Evolutionary conservation across 2,329 filamentous ascomycete genomes (phyloP).

Genomic region (Neodidymelliopsis sp.): DNA sequence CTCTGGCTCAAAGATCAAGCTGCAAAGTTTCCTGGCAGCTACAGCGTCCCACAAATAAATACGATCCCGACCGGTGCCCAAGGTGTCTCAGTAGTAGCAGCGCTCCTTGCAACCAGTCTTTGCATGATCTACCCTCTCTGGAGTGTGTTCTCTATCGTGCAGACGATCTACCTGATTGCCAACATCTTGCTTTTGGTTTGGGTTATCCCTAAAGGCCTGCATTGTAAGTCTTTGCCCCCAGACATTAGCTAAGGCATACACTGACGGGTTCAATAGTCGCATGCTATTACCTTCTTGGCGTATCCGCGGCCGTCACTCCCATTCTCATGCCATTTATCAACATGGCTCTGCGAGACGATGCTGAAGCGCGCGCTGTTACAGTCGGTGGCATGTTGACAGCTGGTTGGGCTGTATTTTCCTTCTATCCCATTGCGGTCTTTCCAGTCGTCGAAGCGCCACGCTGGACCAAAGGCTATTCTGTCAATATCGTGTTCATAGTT

Average conservation of each 20-base stretch:
- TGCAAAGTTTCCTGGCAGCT: slow-evolving; percentile 41
- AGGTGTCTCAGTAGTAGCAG: slow-evolving; percentile 58
- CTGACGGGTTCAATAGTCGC: slow-evolving; percentile 31
- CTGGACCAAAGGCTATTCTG: slow-evolving; percentile 60
- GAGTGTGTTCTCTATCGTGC: slow-evolving; percentile 56
- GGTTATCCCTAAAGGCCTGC: slow-evolving; percentile 57
- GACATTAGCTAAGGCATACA: neutral
- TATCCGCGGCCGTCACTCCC: slow-evolving; percentile 45
- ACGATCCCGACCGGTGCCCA: slow-evolving; percentile 59
- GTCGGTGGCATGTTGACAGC: slow-evolving; percentile 56
- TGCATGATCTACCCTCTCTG: slow-evolving; percentile 61
- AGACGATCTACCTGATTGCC: slow-evolving; percentile 53
- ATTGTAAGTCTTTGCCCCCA: slow-evolving; percentile 30
- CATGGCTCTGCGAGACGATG: slow-evolving; percentile 51
- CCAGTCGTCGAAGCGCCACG: slow-evolving; percentile 49
- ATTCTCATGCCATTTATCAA: slow-evolving; percentile 50
- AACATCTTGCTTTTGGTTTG: slow-evolving; percentile 58
- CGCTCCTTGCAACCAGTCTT: slow-evolving; percentile 59
- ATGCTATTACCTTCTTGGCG: slow-evolving; percentile 47
- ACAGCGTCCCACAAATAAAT: slow-evolving; percentile 59
- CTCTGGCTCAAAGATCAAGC: slow-evolving; percentile 61
- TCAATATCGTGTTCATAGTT: slow-evolving; percentile 56
- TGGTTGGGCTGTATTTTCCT: slow-evolving; percentile 47
- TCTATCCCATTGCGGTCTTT: slow-evolving; percentile 47
- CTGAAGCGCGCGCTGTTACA: slow-evolving; percentile 59